Base-by-base conservation (phyloP, 1,139 yeast species). In the Starmera stellimalicola region DNA sequence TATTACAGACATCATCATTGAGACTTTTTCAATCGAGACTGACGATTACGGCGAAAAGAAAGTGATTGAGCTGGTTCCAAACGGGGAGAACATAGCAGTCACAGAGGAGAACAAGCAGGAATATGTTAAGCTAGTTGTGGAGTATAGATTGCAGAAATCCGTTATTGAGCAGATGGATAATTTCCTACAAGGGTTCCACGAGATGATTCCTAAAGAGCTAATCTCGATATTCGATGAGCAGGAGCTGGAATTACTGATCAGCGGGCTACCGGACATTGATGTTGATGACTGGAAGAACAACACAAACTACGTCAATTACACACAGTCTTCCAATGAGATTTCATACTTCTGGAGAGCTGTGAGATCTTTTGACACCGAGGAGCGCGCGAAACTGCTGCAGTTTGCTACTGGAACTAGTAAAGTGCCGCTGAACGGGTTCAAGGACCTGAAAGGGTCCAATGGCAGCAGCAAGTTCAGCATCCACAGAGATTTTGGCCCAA, bases 281-380 rank as follows among this genome's bases (percentile, higher is more conserved):
- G 88, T 91, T 18, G 82, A 77, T 45, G 99, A 93, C 52, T 93
- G 99, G 99, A 82, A 83, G 48, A 78, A 74, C 50, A 82, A 91
- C 54, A 73, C 95, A 1, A 68, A 66, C 2, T 91, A 93, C 58
- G 80, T 73, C 39, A 91, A 88, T 54, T 93, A 91, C 55, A 73
- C 88, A 0, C 71, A 93, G 2, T 72, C 85, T 2, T 83, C 95
- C 3, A 77, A 83, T 27, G 97, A 88, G 53, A 79, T 93, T 39
- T 88, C 82, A 52, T 91, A 97, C 87, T 93, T 91, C 61, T 93
- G 99, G 99, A 70, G 97, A 53, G 96, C 97, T 2, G 96, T 93
- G 12, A 76, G 87, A 49, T 84, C 96, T 1, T 91, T 91, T 59
- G 96, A 87, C 51, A 75, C 75, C 28, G 98, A 91, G 55, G 97